A percentile compares a stretch with the other conserved stretches of the same genome.
Evolutionary conservation across 257 asterid genomes (phyloP).

Genomic region (Eustoma russellianum): DNA sequence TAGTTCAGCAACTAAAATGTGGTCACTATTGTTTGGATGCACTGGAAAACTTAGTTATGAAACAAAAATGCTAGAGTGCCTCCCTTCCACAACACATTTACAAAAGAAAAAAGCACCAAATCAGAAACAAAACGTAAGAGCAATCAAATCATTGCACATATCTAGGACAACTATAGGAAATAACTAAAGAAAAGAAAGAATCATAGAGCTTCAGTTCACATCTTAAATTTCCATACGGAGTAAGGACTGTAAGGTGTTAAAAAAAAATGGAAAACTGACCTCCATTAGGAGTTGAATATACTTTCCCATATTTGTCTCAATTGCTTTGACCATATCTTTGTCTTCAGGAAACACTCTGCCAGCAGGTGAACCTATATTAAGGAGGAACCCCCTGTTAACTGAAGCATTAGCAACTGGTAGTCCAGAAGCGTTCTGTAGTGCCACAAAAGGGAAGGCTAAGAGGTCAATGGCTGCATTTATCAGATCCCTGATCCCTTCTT

Average conservation of each 20-base stretch:
- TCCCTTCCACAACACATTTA: too few relatives aligned
- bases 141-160: too few relatives aligned
- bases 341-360: constrained; percentile 85
- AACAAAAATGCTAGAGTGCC: too few relatives aligned
- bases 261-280: constrained; percentile 35
- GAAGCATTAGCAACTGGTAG: constrained; percentile 87
- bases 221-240: not conserved
- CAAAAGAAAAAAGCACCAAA: too few relatives aligned
- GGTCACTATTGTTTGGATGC: too few relatives aligned
- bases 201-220: not conserved
- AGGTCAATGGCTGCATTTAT: constrained; percentile 77
- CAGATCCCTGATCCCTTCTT: constrained; percentile 64
- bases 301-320: constrained; percentile 72
- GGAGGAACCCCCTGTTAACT: constrained; percentile 85
- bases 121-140: too few relatives aligned
- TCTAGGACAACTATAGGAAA: not conserved
- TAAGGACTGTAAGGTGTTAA: not conserved
- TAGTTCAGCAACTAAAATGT: too few relatives aligned
- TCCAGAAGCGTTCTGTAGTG: constrained; percentile 75
- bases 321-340: constrained; percentile 84
- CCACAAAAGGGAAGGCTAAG: constrained; percentile 93
- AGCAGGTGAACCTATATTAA: constrained; percentile 96
- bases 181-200: not conserved
- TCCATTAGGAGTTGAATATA: constrained; percentile 84
- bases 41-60: too few relatives aligned